Base-by-base conservation (phyloP, 179 eudicot genomes). In the Nepenthes alata region DNA sequence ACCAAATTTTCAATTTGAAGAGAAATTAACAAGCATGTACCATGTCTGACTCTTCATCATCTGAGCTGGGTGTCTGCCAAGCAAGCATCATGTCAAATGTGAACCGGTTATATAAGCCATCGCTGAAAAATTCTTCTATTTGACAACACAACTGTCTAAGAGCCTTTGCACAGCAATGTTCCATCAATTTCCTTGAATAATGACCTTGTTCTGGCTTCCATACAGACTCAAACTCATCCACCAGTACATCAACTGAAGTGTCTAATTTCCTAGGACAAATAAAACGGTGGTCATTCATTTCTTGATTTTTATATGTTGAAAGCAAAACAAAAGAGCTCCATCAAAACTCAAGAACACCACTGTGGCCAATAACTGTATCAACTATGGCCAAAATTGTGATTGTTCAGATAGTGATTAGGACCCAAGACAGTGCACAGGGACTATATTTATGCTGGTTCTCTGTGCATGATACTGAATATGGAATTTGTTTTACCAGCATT, bases 31-130 rank as follows among this genome's bases (percentile, higher is more conserved):
- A 13, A 50, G n/a, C 53, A 3, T 64, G 8, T 49, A 88, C 96
- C 67, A 3, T 37, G 53, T 69, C 37, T 15, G 90, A 77, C 55
- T 78, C 77, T 75, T 91, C 85, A 57, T 84, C 78, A 5, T 25
- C 56, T 3, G 78, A 70, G 68, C 53, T 75, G 58, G 96, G 95
- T 66, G 50, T 80, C 69, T 91, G 86, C 98, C 96, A 91, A 60
- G 98, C 96, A n/a, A 86, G 88, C 98, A 91, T 91, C 85, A 91
- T 84, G 70, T 86, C 91, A 35, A 86, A 91, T 2, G 98, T 89
- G 67, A 91, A 74, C 55, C 95, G 91, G 66, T 83, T 83, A 62
- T 84, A 91, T 0, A 80, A 78, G 2, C 77, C 80, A 74, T 81
- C 82, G 51, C 68, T 67, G 6, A 86, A 78, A 39, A 65, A 66